Evolutionary conservation across 495 filamentous ascomycete species (phyloP).

Genomic region (Aspergillus incahuasiensis): DNA sequence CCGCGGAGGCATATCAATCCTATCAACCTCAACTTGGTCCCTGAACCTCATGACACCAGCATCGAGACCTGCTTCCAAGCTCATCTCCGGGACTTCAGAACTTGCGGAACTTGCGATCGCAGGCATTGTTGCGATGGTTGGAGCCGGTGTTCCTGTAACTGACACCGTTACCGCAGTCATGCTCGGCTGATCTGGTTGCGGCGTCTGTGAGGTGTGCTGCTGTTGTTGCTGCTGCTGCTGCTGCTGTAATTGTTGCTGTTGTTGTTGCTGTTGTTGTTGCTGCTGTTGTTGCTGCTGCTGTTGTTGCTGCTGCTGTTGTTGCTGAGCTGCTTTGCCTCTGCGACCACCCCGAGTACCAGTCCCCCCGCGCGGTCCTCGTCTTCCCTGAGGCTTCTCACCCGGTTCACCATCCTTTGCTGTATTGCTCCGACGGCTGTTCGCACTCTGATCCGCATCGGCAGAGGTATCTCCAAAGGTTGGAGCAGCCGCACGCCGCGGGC

Average conservation of each 20-base stretch:
- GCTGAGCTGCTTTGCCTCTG: constrained; percentile 32
- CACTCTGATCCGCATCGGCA: constrained; percentile 46
- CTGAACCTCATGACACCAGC: constrained; percentile 11
- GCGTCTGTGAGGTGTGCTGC: constrained; percentile 15
- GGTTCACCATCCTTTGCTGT: constrained; percentile 46
- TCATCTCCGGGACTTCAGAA: constrained; percentile 28
- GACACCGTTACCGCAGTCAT: constrained; percentile 19
- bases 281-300: constrained; percentile 21
- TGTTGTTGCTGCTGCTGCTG: constrained; percentile 20
- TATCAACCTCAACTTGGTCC: constrained; percentile 27
- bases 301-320: constrained; percentile 28
- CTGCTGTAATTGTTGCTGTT: too few species aligned
- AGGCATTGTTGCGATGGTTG: background rate
- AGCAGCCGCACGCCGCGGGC: constrained; percentile 65
- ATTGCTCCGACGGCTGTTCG: constrained; percentile 44
- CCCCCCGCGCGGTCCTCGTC: constrained; percentile 44
- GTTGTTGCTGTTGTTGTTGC: constrained; percentile 21
- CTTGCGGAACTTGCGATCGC: constrained; percentile 25
- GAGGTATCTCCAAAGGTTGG: constrained; percentile 63
- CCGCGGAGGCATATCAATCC: constrained; percentile 21
- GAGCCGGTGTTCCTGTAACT: constrained; percentile 14
- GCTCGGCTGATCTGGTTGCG: constrained; percentile 26
- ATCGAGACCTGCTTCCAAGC: constrained; percentile 28
- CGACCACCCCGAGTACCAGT: constrained; percentile 33
- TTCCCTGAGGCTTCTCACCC: constrained; percentile 51